phyloP scores from a whole-genome alignment of 495 filamentous ascomycete genomes.

The Neurospora sp. region DNA sequence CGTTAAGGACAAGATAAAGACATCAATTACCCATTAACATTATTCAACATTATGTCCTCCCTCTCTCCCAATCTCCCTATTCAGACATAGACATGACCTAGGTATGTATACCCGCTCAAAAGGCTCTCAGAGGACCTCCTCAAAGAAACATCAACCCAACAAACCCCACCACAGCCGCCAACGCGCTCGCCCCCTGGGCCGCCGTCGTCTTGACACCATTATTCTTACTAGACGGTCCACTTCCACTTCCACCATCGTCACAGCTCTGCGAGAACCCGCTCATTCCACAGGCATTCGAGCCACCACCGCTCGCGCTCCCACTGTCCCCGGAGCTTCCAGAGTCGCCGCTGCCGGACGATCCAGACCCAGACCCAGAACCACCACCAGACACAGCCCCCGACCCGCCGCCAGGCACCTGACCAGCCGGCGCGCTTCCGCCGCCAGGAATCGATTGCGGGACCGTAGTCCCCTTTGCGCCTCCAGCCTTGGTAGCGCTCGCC shows the following conservation, averaged over 20 bases:
- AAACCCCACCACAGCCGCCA: not conserved
- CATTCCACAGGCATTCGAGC: constrained; percentile 11
- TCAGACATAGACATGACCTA: not conserved
- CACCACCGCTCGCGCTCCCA: constrained; percentile 5
- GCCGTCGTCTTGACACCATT: not conserved
- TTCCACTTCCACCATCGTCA: not conserved
- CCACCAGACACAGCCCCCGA: constrained; percentile 3
- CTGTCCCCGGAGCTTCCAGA: constrained; percentile 2
- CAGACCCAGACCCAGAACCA: not conserved
- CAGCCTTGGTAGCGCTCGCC: constrained; percentile 1
- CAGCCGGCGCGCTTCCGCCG: constrained; percentile 21
- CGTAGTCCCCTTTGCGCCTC: constrained; percentile 9
- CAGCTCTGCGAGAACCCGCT: constrained; percentile 18
- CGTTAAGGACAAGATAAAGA: not conserved
- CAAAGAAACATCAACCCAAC: not conserved
- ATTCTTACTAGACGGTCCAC: not conserved
- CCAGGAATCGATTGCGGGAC: constrained; percentile 24
- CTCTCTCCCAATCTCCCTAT: not conserved
- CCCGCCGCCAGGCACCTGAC: constrained; percentile 17
- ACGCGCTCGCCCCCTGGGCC: constrained; percentile 4
- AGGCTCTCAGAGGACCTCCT: no score
- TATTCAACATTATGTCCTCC: not conserved
- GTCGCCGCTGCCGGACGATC: constrained; percentile 1
- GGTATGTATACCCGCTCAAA: not conserved
- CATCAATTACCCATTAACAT: not conserved